phyloP scores from a whole-genome alignment of 1,284 basidiomycete species.

The Leccinum solheimii region DNA sequence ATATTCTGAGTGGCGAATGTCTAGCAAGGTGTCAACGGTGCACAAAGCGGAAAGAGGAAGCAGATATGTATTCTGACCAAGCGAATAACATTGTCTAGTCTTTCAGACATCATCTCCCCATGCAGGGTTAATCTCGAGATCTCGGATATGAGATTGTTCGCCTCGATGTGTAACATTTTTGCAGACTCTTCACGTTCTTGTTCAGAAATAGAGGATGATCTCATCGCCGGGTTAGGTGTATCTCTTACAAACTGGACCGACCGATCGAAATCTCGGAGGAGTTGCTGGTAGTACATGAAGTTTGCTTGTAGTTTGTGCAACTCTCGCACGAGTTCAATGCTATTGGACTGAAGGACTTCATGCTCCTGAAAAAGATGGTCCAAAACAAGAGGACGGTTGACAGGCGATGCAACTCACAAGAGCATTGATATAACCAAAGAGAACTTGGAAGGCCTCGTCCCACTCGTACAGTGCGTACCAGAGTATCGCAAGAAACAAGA shows the following conservation, averaged over 20 bases:
- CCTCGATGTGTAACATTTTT: constrained; percentile 43
- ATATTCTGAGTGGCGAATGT: constrained; percentile 50
- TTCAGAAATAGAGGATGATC: constrained; percentile 15
- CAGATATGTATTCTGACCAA: constrained; percentile 29
- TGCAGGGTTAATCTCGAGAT: constrained; percentile 46
- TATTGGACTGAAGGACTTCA: constrained; percentile 38
- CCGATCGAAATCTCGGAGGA: constrained; percentile 52
- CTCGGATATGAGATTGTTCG: constrained; percentile 43
- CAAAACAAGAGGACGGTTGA: neutral
- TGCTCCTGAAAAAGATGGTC: constrained; percentile 39
- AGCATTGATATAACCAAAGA: constrained; percentile 46
- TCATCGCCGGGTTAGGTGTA: constrained; percentile 47
- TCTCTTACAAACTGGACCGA: constrained; percentile 47
- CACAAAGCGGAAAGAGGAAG: neutral
- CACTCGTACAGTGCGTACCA: constrained; percentile 61
- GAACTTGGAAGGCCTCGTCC: constrained; percentile 53
- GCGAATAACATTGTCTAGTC: constrained; percentile 53
- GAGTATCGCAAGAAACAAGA: constrained; percentile 51
- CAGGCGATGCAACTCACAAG: constrained; percentile 38
- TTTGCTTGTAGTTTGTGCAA: constrained; percentile 54
- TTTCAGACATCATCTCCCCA: constrained; percentile 44
- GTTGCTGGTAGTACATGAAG: constrained; percentile 49
- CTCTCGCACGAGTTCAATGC: constrained; percentile 45
- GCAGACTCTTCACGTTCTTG: constrained; percentile 24
- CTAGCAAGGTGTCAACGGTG: constrained; percentile 29